Percentiles rank a stretch among this genome's conserved stretches.
phyloP scores from a whole-genome alignment of 2,329 filamentous ascomycete genomes.

The Aphanoascus verrucosus region DNA sequence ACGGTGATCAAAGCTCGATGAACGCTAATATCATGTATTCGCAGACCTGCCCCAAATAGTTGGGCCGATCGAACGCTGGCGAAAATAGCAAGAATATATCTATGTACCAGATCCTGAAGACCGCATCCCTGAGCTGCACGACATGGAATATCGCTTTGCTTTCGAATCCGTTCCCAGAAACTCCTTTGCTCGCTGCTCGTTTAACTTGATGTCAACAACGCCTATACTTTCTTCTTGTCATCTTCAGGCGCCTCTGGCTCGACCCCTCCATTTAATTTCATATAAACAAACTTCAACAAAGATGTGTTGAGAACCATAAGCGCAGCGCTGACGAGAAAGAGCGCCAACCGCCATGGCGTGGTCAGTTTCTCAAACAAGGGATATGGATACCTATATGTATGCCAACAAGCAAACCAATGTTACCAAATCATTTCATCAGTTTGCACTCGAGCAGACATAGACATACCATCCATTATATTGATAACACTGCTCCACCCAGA shows the following conservation, averaged over 20 bases:
- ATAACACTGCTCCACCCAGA: constrained; percentile 54
- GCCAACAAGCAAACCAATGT: constrained; percentile 6
- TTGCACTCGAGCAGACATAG: constrained; percentile 27
- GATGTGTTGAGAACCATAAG: constrained; percentile 63
- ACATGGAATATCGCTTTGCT: no score
- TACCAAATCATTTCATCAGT: neutral
- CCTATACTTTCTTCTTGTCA: neutral
- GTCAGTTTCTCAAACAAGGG: constrained; percentile 64
- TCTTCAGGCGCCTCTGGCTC: neutral
- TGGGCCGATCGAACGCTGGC: no score
- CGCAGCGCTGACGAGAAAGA: constrained; percentile 60
- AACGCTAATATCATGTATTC: no score
- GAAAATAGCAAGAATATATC: no score
- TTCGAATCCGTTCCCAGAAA: no score
- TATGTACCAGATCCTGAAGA: no score
- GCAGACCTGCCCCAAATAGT: no score
- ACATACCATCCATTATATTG: constrained; percentile 49
- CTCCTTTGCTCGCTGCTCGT: neutral
- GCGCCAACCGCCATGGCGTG: constrained; percentile 52
- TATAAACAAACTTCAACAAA: constrained; percentile 59
- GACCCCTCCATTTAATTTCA: constrained; percentile 34
- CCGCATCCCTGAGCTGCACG: no score
- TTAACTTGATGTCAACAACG: neutral
- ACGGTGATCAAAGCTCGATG: no score
- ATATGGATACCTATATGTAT: constrained; percentile 61